Evolutionary conservation across 2,329 filamentous ascomycete species (phyloP).

Genomic region (Sordariomycetes sp.): DNA sequence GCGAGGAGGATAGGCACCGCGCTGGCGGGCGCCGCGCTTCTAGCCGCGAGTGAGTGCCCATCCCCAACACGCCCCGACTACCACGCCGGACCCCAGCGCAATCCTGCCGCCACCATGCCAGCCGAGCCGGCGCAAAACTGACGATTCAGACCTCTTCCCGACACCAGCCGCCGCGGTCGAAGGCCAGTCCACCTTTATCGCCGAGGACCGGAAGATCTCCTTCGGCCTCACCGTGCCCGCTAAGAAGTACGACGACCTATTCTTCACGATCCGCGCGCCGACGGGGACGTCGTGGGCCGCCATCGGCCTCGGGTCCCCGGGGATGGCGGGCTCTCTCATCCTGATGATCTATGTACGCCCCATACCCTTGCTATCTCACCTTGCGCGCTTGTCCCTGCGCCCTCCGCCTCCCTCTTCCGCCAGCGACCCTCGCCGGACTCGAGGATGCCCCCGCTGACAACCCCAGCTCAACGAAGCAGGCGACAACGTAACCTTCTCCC

Average conservation of each 20-base stretch:
- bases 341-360: slow-evolving; percentile 35
- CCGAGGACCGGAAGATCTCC: slow-evolving; percentile 25
- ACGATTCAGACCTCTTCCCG: slow-evolving; percentile 8
- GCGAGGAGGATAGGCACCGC: background rate
- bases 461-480: slow-evolving; percentile 20
- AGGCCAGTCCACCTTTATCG: slow-evolving; percentile 28
- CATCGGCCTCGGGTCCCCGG: slow-evolving; percentile 37
- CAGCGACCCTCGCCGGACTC: background rate
- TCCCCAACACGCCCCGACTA: background rate
- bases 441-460: background rate
- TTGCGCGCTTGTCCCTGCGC: background rate
- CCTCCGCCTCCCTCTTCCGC: background rate
- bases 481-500: slow-evolving; percentile 40
- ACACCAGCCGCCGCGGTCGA: slow-evolving; percentile 9
- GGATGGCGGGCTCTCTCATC: slow-evolving; percentile 38
- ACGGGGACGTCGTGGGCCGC: slow-evolving; percentile 34
- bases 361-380: background rate
- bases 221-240: slow-evolving; percentile 37
- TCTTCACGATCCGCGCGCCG: slow-evolving; percentile 38
- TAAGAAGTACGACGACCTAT: slow-evolving; percentile 31
- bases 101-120: background rate
- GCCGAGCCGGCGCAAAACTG: background rate
- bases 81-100: too few species aligned
- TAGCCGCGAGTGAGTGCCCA: slow-evolving; percentile 1
- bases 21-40: background rate